phyloP scores from a whole-genome alignment of 495 filamentous ascomycete species.

The Xylaria castorea region DNA sequence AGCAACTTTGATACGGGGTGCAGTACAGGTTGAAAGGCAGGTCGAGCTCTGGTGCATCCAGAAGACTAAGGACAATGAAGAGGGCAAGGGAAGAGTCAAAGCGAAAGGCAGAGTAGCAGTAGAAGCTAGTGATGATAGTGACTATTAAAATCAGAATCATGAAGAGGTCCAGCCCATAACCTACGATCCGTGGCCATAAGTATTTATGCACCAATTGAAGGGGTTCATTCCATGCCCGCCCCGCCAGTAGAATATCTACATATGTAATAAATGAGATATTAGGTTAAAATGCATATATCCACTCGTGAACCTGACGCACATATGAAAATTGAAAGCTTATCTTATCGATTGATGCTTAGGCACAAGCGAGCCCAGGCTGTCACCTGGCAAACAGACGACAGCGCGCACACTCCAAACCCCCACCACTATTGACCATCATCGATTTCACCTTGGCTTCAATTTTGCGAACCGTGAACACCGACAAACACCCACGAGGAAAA shows the following conservation, averaged over 20 bases:
- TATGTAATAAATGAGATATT: background rate
- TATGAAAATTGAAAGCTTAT: constrained; percentile 3
- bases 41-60: constrained; percentile 60
- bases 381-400: constrained; percentile 25
- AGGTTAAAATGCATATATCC: background rate
- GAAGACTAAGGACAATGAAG: constrained; percentile 42
- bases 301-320: background rate
- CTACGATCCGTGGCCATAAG: background rate
- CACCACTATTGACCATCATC: constrained; percentile 27
- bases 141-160: background rate
- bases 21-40: constrained; percentile 57
- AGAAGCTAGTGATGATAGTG: constrained; percentile 12
- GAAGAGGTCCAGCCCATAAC: too few relatives aligned
- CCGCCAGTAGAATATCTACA: background rate
- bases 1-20: constrained; percentile 48
- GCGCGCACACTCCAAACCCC: constrained; percentile 30
- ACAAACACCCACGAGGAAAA: constrained; percentile 37
- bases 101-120: constrained; percentile 32
- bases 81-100: constrained; percentile 36
- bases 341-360: constrained; percentile 23
- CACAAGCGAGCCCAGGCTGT: constrained; percentile 21
- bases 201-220: constrained; percentile 17
- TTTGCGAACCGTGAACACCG: constrained; percentile 25
- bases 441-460: constrained; percentile 23
- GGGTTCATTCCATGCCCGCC: fast-evolving